phyloP scores from a whole-genome alignment of 192 early-diverging fungal genomes.

The Phlyctochytrium arcticum region DNA sequence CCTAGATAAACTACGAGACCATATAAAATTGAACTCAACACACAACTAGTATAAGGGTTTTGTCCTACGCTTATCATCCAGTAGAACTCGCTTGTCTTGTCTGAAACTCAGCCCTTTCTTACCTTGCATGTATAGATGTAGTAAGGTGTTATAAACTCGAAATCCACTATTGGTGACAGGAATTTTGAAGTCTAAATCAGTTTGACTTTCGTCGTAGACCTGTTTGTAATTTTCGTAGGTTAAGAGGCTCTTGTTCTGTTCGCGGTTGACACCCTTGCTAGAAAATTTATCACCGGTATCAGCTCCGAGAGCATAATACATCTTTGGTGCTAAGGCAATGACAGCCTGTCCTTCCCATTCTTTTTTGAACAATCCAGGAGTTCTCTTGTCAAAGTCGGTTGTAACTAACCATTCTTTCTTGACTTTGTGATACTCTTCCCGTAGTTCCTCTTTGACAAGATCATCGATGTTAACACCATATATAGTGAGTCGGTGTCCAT shows the following conservation, averaged over 20 bases:
- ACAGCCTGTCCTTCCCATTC: not conserved
- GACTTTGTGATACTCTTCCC: not conserved
- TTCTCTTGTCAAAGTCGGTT: not conserved
- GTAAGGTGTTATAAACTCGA: not conserved
- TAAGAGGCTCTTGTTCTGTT: not conserved
- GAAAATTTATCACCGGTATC: not conserved
- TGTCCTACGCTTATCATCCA: not conserved
- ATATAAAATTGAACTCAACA: too few species aligned
- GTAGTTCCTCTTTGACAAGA: too few species aligned
- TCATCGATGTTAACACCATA: not conserved
- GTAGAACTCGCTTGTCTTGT: not conserved
- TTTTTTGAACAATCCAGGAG: constrained; percentile 1
- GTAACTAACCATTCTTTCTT: constrained; percentile 4
- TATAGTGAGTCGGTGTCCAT: constrained; percentile 5
- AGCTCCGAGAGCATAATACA: not conserved
- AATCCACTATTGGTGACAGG: not conserved
- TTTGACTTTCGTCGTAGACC: not conserved
- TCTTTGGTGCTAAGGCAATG: constrained; percentile 4
- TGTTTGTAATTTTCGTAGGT: constrained; percentile 1
- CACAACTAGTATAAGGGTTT: not conserved
- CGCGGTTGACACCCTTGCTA: constrained; percentile 2
- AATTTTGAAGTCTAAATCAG: not conserved
- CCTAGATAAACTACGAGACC: not conserved
- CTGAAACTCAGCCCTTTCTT: not conserved
- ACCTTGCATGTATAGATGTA: not conserved